Evolutionary conservation across 768 basidiomycete species (phyloP).

Genomic region (Tulasnella calospora): DNA sequence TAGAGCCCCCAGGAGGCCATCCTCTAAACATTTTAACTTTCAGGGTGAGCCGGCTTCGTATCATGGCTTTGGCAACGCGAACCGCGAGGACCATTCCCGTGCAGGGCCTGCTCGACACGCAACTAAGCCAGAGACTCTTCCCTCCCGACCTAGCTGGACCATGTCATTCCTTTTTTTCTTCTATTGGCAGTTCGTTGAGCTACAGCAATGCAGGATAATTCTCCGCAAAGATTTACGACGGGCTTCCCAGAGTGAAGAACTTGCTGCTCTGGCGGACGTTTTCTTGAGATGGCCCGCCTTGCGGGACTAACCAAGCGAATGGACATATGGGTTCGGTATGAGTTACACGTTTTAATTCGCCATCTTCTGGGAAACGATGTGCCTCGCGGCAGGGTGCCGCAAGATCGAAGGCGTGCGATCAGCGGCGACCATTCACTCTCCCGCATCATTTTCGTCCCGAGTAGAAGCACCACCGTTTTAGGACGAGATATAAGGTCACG

Average conservation of each 20-base stretch:
- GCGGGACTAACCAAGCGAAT: not conserved
- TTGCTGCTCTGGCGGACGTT: not conserved
- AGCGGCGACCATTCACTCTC: not conserved
- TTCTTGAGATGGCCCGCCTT: not conserved
- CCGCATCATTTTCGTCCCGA: not conserved
- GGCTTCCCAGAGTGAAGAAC: not conserved
- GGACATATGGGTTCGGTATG: not conserved
- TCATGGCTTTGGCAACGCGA: not conserved
- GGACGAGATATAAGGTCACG: not conserved
- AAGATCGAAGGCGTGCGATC: not conserved
- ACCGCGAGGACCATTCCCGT: not conserved
- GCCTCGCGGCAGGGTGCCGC: not conserved
- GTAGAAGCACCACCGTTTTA: not conserved
- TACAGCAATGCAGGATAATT: no score
- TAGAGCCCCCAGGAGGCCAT: not conserved
- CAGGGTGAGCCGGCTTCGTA: not conserved
- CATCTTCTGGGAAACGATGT: not conserved
- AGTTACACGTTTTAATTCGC: constrained; percentile 4
- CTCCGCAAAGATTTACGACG: not conserved
- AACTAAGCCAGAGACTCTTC: not conserved
- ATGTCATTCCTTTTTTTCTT: not conserved
- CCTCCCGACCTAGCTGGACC: not conserved
- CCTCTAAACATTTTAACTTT: constrained; percentile 1
- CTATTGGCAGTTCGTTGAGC: not conserved
- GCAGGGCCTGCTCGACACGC: not conserved